Evolutionary conservation across 768 basidiomycete species (phyloP), one percentile per base, ranked within the genome.

Genomic region (Mycena galopus): DNA sequence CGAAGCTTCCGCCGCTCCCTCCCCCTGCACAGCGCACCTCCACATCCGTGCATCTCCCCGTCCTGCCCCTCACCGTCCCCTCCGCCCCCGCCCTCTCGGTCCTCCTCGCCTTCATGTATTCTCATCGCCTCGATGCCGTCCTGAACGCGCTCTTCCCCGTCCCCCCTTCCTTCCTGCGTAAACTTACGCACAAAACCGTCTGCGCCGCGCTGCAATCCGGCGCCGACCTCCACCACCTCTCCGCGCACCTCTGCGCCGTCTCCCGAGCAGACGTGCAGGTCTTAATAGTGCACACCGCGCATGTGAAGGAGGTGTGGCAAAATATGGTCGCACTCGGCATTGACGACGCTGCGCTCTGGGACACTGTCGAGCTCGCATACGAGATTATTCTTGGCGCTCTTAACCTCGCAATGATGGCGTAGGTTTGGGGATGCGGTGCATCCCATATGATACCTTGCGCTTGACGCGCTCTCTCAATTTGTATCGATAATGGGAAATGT

Each of bases 301-400:
- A 88, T 74, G 89, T 94, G 60, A 92, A 92, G 76, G 94, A 92
- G 71, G 83, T 95, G 25, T 96, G 94, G 94, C 90, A 91, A 74
- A 93, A 94, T 78, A 89, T 91, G 77, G 91, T 90, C 59, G 88
- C 90, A 14, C 89, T 96, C 47, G 94, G 94, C 25, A 78, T 96
- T 9, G 87, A 88, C 74, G 93, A 94, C 75, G 86, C 88, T 44
- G 90, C 91, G 66, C 84, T 96, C 44, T 96, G 94, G 95, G 89
- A 90, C 65, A 89, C 89, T 32, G 83, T 96, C 74, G 92, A 94
- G 76, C 87, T 92, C 73, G 93, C 93, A 25, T 96, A 94, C 93
- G 92, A 93, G 77, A 87, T 95, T 77, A 86, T 94, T 50, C 85
- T 89, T 50, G 87, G 87, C 50, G 88, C 88, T 1, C 83, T 90